Evolutionary conservation across 345 rosid species (phyloP), one percentile per base, ranked within the genome.

Genomic region (Cardamine occulta): DNA sequence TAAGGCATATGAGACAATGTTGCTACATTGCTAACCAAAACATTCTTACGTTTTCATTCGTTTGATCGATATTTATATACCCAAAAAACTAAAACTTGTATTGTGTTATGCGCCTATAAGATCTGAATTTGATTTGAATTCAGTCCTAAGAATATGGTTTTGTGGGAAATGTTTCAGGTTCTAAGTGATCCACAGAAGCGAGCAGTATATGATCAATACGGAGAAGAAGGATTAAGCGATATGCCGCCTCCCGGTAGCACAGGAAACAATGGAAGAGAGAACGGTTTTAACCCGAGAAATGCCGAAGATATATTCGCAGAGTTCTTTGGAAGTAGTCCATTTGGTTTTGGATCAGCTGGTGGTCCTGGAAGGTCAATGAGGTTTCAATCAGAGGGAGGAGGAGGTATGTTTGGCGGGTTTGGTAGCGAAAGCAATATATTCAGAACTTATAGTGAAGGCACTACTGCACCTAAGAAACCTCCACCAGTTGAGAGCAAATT

Each of bases 301-400:
- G 99, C 99, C 0, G 94, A 95, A 68, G 99, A 95, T 68, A 95
- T 95, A 57, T 95, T 95, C 57, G 90, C 99, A 2, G 97, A 95
- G 78, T 90, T 95, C 76, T 93, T 95, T 74, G 97, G 97, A 13
- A 94, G 91, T 72, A 90, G 91, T 68, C 97, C 99, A 31, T 90
- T 90, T 45, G 87, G 84, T 40, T 90, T 90, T 42, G 94, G 97
- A 60, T 88, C 97, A 24, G 53, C 93, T 1, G 91, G 88, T 32
- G 80, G 70, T 54, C 70, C 83, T 6, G 96, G 91, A 17, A 86
- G 86, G 75, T 93, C 97, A 13, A 80, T 9, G 80, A 87, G 94
- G 79, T 88, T 84, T 77, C 96, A 92, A 8, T 84, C 96, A 1
- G 98, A 92, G 5, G 96, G 96, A 32, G 90, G 82, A 40, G 66